phyloP scores from a whole-genome alignment of 345 rosid species.

The Punica granatum region DNA sequence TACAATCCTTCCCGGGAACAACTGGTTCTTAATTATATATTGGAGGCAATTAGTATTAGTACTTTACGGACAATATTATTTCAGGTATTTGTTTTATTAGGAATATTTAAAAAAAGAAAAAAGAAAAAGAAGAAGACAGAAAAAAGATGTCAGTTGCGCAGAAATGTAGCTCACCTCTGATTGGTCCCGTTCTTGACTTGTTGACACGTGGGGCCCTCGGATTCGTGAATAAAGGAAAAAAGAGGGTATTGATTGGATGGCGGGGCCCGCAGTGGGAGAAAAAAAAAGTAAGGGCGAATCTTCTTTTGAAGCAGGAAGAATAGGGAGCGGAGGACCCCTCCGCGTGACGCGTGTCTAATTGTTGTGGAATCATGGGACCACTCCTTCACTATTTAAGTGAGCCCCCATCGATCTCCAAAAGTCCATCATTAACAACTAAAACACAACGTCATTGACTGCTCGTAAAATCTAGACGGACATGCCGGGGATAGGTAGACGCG shows the following conservation, averaged over 20 bases:
- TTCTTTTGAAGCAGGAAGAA: neutral
- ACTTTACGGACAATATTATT: too few species aligned
- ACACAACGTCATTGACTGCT: neutral
- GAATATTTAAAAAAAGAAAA: too few species aligned
- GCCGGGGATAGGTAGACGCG: neutral
- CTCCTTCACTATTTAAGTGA: neutral
- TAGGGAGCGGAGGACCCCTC: constrained; percentile 4
- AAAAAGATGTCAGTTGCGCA: neutral
- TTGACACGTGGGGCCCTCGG: constrained; percentile 2
- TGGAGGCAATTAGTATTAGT: too few species aligned
- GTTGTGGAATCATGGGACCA: constrained; percentile 4
- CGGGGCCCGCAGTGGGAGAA: neutral
- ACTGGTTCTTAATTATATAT: too few species aligned
- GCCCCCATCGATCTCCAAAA: too few species aligned
- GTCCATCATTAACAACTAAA: too few species aligned
- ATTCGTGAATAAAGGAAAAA: neutral
- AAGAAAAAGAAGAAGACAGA: neutral
- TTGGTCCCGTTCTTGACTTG: neutral
- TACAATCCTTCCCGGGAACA: too few species aligned
- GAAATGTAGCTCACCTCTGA: neutral
- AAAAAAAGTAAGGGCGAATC: neutral
- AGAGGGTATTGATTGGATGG: neutral
- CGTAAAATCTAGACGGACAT: neutral
- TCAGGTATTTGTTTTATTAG: too few species aligned
- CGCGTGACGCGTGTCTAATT: neutral